Percentiles rank a stretch among this genome's conserved stretches.
Evolutionary conservation across 352 stramenopile species (phyloP).

Genomic region (Pythium sp.): DNA sequence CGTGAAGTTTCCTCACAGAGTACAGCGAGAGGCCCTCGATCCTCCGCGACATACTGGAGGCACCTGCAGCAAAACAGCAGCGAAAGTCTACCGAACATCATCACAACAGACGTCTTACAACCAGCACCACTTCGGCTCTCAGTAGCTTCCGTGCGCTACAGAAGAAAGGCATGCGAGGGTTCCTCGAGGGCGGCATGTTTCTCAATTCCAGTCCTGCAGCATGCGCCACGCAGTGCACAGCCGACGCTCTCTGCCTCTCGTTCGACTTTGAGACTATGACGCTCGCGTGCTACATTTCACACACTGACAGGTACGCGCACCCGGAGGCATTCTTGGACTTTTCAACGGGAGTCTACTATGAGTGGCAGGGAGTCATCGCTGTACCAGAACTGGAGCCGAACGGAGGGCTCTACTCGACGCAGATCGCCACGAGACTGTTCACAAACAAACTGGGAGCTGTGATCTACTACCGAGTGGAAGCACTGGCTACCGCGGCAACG

Average conservation of each 20-base stretch:
- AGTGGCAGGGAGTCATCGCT: slow-evolving; percentile 61
- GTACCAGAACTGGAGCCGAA: slow-evolving; percentile 53
- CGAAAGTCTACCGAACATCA: not conserved
- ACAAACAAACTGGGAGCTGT: slow-evolving; percentile 44
- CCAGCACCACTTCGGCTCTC: slow-evolving; percentile 12
- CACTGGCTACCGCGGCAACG: slow-evolving; percentile 9
- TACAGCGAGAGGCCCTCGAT: not conserved
- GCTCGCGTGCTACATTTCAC: slow-evolving; percentile 64
- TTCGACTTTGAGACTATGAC: slow-evolving; percentile 70
- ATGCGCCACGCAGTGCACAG: slow-evolving; percentile 47
- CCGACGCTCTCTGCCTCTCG: slow-evolving; percentile 56
- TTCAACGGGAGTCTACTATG: slow-evolving; percentile 67
- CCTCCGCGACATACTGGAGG: not conserved
- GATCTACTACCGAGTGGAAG: slow-evolving; percentile 60
- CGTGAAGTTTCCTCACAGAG: not conserved
- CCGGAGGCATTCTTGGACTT: slow-evolving; percentile 68
- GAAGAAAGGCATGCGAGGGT: slow-evolving; percentile 50
- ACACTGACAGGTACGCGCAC: slow-evolving; percentile 65
- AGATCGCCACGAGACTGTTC: slow-evolving; percentile 52
- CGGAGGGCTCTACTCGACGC: slow-evolving; percentile 53
- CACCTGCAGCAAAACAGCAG: not conserved
- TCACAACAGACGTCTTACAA: slow-evolving; percentile 5
- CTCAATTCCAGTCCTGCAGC: slow-evolving; percentile 22
- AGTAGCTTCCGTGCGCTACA: slow-evolving; percentile 38
- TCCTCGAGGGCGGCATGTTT: slow-evolving; percentile 57